Evolutionary conservation across 306 rosid genomes (phyloP), one percentile per base, ranked within the genome.

Genomic region (Aeschynomene evenia): DNA sequence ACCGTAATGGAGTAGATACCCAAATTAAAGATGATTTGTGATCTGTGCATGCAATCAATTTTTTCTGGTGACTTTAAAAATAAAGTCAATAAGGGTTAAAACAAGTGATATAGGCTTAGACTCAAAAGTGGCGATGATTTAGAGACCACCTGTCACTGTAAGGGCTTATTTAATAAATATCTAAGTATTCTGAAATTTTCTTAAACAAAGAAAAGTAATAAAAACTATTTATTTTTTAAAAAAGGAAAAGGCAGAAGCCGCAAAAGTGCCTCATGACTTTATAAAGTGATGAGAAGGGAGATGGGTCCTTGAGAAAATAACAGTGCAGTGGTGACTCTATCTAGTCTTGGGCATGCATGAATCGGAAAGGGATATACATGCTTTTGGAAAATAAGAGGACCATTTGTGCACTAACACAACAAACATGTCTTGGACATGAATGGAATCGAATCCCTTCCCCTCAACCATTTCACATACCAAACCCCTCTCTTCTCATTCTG

Each of bases 371-470:
- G 70, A 71, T 64, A 39, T 50, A 10, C 56, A 70, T 78, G 80
- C 83, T 78, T 78, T 76, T 40, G 22, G 73, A 57, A 68, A 73
- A 63, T 18, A 70, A 66, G 71, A 80, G 88, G 90, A 72, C 81
- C 85, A 79, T 62, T 74, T 48, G 36, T 66, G 79, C 84, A 85
- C 83, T 68, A 58, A 53, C 39, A 45, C 51, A 50, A 60, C 54
- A 74, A 81, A 85, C 86, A 83, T 81, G 89, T 66, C 79, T 76
- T 54, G 66, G 84, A 69, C 83, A 72, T 66, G 62, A 79, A 77
- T 24, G 72, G 73, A 79, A 64, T 77, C n/a, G n/a, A n/a, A n/a
- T n/a, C n/a, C 64, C 66, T 53, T 57, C 15, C 21, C 36, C 9
- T 31, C 23, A 64, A 52, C 0, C 76, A 26, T n/a, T 71, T 54